These are phyloP conservation scores for Ulota crispa DNA, from an alignment of 225 moss, liverwort and hornwort genomes.

Conservation along the genomic window DNA sequence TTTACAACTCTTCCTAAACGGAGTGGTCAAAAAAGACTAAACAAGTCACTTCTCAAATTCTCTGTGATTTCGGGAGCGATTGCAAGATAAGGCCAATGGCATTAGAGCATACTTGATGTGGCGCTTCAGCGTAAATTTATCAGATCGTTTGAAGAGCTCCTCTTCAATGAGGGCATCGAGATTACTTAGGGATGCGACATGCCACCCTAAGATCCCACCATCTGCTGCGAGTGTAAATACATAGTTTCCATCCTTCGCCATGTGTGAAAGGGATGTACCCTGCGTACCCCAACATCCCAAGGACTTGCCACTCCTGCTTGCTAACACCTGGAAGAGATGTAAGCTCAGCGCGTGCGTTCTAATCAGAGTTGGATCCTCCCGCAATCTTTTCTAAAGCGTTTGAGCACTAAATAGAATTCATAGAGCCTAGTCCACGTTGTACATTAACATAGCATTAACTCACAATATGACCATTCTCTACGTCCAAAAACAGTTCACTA, in stretches of 20 bases:
- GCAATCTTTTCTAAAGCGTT: neutral
- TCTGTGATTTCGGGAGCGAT: neutral
- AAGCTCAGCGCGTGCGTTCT: constrained; percentile 10
- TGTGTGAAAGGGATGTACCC: constrained; percentile 57
- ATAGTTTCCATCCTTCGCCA: constrained; percentile 74
- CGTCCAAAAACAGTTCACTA: neutral
- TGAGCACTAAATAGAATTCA: neutral
- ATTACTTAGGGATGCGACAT: constrained; percentile 58
- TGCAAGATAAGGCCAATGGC: constrained; percentile 6
- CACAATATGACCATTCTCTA: constrained; percentile 9
- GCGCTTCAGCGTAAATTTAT: constrained; percentile 66
- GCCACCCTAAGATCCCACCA: constrained; percentile 97
- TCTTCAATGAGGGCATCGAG: constrained; percentile 62
- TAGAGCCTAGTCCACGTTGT: neutral
- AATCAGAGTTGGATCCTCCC: neutral
- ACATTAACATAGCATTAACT: neutral
- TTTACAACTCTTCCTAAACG: neutral
- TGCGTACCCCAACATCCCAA: constrained; percentile 77
- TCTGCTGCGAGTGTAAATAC: constrained; percentile 76
- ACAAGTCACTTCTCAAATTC: neutral
- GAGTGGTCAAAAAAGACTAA: neutral
- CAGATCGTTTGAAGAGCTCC: constrained; percentile 61
- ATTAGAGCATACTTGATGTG: constrained; percentile 44
- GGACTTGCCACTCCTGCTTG: constrained; percentile 45
- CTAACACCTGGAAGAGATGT: constrained; percentile 43